A percentile compares a stretch with the other conserved stretches of the same genome.
Conservation (phyloP, 305 asterid species). For the Ruellia speciosa region DNA sequence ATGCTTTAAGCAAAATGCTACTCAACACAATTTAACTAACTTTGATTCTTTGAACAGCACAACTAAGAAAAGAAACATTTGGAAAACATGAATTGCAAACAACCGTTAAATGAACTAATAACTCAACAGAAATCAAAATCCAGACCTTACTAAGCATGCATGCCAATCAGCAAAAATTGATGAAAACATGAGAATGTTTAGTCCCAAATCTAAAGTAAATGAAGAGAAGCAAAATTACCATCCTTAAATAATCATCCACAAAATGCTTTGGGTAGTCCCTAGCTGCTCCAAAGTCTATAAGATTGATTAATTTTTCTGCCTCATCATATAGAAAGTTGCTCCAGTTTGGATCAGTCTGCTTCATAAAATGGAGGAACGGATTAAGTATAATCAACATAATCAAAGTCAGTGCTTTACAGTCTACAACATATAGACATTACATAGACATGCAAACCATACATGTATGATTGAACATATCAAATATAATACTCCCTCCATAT, state of each 20-base stretch:
- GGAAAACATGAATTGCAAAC: not conserved
- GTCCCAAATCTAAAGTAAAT: constrained; percentile 10
- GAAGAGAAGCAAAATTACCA: constrained; percentile 41
- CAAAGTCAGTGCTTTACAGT: not conserved
- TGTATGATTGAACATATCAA: not conserved
- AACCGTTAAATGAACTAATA: no score
- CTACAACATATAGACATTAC: no score
- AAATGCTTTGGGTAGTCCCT: constrained; percentile 72
- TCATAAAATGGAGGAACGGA: constrained; percentile 12
- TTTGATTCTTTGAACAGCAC: not conserved
- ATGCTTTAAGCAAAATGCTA: not conserved
- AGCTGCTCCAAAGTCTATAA: constrained; percentile 95
- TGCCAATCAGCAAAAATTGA: not conserved
- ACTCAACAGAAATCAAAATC: not conserved
- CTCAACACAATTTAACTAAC: not conserved
- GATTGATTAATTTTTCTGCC: constrained; percentile 51
- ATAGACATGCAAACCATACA: not conserved
- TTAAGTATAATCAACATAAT: not conserved
- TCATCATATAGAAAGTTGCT: constrained; percentile 79
- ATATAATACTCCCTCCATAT: no score
- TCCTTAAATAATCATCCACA: constrained; percentile 79
- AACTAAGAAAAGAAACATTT: no score
- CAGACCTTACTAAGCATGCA: not conserved
- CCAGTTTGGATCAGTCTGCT: constrained; percentile 99
- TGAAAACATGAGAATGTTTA: constrained; percentile 4